phyloP scores from a whole-genome alignment of 2,329 filamentous ascomycete species.

The Grosmannia penicillata region DNA sequence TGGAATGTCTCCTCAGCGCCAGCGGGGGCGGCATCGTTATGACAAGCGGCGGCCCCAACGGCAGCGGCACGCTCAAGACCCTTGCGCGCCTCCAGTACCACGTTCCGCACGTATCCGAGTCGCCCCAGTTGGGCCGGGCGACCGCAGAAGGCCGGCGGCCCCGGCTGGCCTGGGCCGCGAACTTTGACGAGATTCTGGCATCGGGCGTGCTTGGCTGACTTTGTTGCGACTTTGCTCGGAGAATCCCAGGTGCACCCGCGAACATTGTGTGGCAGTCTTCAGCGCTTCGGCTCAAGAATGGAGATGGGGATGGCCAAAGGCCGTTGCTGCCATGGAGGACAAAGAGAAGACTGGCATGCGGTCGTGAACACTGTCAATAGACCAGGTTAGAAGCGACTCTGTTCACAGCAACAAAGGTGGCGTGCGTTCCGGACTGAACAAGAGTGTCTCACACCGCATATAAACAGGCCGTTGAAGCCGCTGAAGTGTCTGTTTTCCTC shows the following conservation, averaged over 20 bases:
- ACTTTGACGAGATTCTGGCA: constrained; percentile 27
- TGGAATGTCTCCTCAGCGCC: constrained; percentile 31
- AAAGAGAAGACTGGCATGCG: too few relatives aligned
- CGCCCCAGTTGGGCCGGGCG: not conserved
- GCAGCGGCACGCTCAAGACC: constrained; percentile 19
- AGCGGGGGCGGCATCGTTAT: constrained; percentile 29
- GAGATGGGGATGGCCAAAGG: too few relatives aligned
- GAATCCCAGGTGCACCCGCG: not conserved
- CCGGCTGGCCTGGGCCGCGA: constrained; percentile 24
- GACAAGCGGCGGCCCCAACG: constrained; percentile 14
- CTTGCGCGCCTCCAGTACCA: constrained; percentile 21
- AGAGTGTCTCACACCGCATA: too few relatives aligned
- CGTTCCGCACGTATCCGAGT: constrained; percentile 21
- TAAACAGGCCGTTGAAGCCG: too few relatives aligned
- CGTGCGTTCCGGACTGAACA: too few relatives aligned
- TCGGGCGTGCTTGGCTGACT: constrained; percentile 3
- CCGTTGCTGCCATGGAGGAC: too few relatives aligned
- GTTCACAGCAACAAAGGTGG: too few relatives aligned
- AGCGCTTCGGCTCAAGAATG: too few relatives aligned
- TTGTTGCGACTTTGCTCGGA: not conserved
- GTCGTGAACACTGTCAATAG: too few relatives aligned
- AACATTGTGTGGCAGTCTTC: not conserved
- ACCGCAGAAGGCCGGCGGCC: not conserved
- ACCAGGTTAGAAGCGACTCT: too few relatives aligned
- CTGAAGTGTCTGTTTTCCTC: too few relatives aligned